Base-by-base conservation (phyloP, 1,139 yeast genomes). In the Suhomyces terraborum region DNA sequence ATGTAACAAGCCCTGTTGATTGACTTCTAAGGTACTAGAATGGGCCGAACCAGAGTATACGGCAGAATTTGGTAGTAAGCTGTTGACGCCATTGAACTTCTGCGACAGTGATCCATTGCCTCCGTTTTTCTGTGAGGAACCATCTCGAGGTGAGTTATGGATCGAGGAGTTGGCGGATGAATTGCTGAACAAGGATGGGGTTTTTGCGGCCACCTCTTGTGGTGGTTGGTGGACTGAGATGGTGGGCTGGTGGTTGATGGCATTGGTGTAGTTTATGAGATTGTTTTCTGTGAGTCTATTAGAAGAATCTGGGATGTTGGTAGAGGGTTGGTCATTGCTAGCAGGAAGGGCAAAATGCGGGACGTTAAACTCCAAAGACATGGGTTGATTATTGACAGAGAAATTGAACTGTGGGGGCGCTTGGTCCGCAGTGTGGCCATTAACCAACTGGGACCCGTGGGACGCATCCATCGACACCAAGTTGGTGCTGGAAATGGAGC, bases 151-250 rank as follows among this genome's bases (percentile, higher is more conserved):
- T 4, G 62, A 56, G 42, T 58, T 57, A 38, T 51, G 55, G 12
- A 52, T 46, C 4, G 67, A 59, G 2, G 72, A 65, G 43, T 60
- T 62, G 20, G 65, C 67, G 9, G 69, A 62, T 2, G 73, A 67
- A 49, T 69, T 70, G 46, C 74, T 66, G 50, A 73, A 73, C 17
- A 73, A 55, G 6, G 77, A 71, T 1, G 77, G 78, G 1, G 77
- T 72, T 41, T 58, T 59, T 3, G 70, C 64, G 2, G 70, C 69
- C 6, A 61, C 51, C 4, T 53, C 55, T 24, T 65, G 72, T 3
- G 72, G 70, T 0, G 65, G 73, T 45, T 51, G 67, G 36, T 59
- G 66, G 36, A 64, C 62, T 30, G 66, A 56, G 22, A 65, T 67
- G 33, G 55, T 56, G 9, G 40, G 44, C 35, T 43, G 38, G 60